Base-by-base conservation (phyloP, 306 rosid species). In the Senna tora region DNA sequence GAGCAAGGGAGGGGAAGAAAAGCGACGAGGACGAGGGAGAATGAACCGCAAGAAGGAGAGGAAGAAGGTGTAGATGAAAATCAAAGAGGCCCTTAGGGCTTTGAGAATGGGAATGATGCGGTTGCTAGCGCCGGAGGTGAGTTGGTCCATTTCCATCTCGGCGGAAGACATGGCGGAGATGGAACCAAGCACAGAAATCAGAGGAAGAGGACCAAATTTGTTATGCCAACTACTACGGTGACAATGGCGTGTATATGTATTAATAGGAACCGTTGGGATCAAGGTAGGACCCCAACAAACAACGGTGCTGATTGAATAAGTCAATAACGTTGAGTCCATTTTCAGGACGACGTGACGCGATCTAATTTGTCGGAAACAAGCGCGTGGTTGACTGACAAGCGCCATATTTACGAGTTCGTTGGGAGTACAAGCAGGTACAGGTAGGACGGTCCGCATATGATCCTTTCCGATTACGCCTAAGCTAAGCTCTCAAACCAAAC, bases 81-180 rank as follows among this genome's bases (percentile, higher is more conserved):
- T 28, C 49, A 94, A 73, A 19, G 86, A 84, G 5, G 85, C 75
- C 72, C 88, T 73, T 0, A 95, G 58, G 4, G 97, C 61, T 78
- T 80, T 95, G 12, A 95, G 77, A 65, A 91, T 75, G 19, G 99
- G 99, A 61, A 95, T 89, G 51, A 95, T 95, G 62, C 99, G 97
- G 77, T 89, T 91, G 89, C 99, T 95, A 1, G 99, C 99, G 5
- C 99, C 99, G 7, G 99, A 95, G 60, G 99, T 95, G 30, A 95
- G 87, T 33, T 79, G 99, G 74, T 95, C 99, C 90, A 91, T 84
- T 84, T 73, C 90, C 55, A 64, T 73, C 68, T 83, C 87, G 54
- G 83, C 75, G 85, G 77, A 67, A 39, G 80, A 30, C 88, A 89
- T 88, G 80, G 82, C 80, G 10, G 79, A 39, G 77, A 77, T 13